These are phyloP conservation scores for Pseudocercospora musae DNA, from an alignment of 2,329 filamentous ascomycete genomes.

Conservation along the genomic window DNA sequence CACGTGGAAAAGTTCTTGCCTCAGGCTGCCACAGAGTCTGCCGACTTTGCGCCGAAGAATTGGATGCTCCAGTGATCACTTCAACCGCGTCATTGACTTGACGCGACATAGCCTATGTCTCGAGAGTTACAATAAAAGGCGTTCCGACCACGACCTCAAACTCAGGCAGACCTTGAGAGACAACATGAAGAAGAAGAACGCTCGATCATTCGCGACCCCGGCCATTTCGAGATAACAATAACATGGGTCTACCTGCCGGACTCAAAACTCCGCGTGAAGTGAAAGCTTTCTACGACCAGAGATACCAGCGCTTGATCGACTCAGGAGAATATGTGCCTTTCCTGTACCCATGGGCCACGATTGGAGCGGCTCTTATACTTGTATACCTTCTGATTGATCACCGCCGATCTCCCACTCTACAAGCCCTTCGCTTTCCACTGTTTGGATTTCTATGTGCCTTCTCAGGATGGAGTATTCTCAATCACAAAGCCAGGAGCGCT, in stretches of 20 bases:
- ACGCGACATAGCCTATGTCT: background rate
- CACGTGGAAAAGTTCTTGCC: background rate
- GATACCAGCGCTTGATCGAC: slow-evolving; percentile 40
- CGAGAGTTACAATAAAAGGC: background rate
- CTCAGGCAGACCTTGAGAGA: background rate
- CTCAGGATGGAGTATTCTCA: slow-evolving; percentile 43
- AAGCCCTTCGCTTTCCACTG: slow-evolving; percentile 43
- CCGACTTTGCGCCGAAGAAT: background rate
- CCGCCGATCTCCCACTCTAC: slow-evolving; percentile 38
- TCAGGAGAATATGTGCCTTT: slow-evolving; percentile 43
- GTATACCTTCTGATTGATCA: slow-evolving; percentile 53
- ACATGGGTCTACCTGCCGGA: slow-evolving; percentile 30
- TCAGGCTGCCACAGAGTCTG: background rate
- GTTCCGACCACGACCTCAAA: background rate
- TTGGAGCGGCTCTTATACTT: slow-evolving; percentile 44
- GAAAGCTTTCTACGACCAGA: slow-evolving; percentile 36
- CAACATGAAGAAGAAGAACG: background rate
- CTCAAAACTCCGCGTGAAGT: slow-evolving; percentile 27
- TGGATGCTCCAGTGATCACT: background rate
- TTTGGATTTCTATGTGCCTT: slow-evolving; percentile 45
- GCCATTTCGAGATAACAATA: background rate
- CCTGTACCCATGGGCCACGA: slow-evolving; percentile 42
- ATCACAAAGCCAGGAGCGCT: slow-evolving; percentile 48
- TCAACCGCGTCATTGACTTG: background rate
- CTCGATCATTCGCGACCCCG: background rate